Conservation (phyloP, 805 yeast species). For the Priceomyces medius region DNA sequence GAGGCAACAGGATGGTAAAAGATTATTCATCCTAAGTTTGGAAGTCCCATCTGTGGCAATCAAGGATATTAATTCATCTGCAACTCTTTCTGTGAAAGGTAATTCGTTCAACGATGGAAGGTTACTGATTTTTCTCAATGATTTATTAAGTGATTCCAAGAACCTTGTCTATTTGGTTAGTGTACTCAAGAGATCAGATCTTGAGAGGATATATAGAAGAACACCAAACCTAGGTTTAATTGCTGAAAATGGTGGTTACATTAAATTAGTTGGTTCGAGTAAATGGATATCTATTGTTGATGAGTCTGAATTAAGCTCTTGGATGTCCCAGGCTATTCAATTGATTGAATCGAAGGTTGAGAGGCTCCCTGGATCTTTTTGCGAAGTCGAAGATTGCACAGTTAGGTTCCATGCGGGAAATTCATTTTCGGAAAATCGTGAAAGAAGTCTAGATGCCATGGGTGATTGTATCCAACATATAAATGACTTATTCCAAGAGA, state of each 20-base stretch:
- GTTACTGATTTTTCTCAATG: constrained; percentile 55
- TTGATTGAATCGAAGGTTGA: constrained; percentile 63
- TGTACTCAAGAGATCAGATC: constrained; percentile 57
- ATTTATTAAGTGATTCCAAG: constrained; percentile 53
- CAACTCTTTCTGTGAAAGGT: constrained; percentile 18
- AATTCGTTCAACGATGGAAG: constrained; percentile 52
- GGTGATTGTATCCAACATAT: constrained; percentile 87
- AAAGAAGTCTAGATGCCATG: constrained; percentile 63
- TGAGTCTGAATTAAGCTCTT: constrained; percentile 43
- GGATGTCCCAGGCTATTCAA: constrained; percentile 59
- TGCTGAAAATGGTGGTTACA: constrained; percentile 87
- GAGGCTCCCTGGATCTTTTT: constrained; percentile 75
- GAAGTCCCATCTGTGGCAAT: constrained; percentile 41
- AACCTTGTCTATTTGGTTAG: constrained; percentile 75
- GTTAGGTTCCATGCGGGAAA: constrained; percentile 73
- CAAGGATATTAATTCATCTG: constrained; percentile 21
- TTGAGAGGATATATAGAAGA: constrained; percentile 68
- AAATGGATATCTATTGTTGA: constrained; percentile 65
- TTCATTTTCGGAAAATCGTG: constrained; percentile 57
- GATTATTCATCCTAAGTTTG: constrained; percentile 52
- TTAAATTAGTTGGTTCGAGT: constrained; percentile 51
- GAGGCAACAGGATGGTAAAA: constrained; percentile 27
- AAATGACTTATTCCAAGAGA: constrained; percentile 64
- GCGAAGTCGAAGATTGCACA: constrained; percentile 72
- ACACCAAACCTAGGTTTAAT: constrained; percentile 73